These are phyloP conservation scores for Catenaria anguillulae DNA, from an alignment of 371 early-diverging fungal genomes.

Conservation along the genomic window DNA sequence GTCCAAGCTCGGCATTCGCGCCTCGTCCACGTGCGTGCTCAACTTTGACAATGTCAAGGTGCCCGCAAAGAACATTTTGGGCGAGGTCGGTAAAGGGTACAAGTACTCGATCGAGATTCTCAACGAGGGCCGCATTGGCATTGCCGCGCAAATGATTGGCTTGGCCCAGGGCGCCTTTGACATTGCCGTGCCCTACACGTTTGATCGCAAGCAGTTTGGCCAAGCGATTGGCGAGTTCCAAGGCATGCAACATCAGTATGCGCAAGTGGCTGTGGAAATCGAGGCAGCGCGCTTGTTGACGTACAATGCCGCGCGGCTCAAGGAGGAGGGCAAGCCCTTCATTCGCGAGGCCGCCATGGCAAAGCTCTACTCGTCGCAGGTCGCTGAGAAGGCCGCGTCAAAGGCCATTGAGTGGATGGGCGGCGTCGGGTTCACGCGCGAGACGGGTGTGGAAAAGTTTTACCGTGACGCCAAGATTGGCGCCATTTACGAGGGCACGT, in stretches of 20 bases:
- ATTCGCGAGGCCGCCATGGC: conserved; percentile 96
- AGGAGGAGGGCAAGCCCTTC: conserved; percentile 81
- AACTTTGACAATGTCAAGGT: conserved; percentile 87
- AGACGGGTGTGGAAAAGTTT: conserved; percentile 76
- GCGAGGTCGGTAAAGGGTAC: conserved; percentile 93
- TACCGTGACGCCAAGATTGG: conserved; percentile 95
- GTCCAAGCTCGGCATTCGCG: conserved; percentile 90
- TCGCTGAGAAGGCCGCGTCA: conserved; percentile 80
- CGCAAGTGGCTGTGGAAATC: conserved; percentile 85
- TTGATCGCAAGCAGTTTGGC: conserved; percentile 92
- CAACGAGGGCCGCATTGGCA: conserved; percentile 96
- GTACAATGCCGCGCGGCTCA: conserved; percentile 91
- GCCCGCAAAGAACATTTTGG: conserved; percentile 76
- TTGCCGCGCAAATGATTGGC: conserved; percentile 96
- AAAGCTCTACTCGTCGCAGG: conserved; percentile 85
- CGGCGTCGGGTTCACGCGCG: conserved; percentile 91
- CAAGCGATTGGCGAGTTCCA: conserved; percentile 79
- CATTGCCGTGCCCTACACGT: conserved; percentile 75
- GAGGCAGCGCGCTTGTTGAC: conserved; percentile 94
- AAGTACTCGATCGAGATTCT: conserved; percentile 95
- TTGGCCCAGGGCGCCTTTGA: conserved; percentile 91
- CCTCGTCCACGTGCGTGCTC: conserved; percentile 86
- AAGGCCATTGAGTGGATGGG: conserved; percentile 93
- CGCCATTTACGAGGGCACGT: conserved; percentile 43
- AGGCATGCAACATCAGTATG: conserved; percentile 93